Base-by-base conservation (phyloP, 2,329 filamentous ascomycete genomes). In the Colletotrichum somersetense region DNA sequence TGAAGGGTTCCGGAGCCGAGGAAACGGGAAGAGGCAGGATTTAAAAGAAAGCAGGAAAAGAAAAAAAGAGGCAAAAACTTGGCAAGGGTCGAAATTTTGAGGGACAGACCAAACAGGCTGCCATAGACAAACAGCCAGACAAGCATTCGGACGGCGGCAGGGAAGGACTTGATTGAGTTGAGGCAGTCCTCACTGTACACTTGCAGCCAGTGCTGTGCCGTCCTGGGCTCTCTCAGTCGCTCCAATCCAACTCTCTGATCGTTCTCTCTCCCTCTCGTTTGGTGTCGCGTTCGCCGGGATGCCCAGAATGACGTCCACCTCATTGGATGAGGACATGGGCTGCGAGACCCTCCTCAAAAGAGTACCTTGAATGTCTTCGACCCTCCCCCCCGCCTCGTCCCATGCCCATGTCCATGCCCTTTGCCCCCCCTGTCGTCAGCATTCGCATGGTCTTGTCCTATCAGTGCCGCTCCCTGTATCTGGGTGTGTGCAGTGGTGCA, bases 271-370 rank as follows among this genome's bases (percentile, higher is more conserved):
- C 52, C 58, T 23, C 46, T 62, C n/a, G 20, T 16, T 30, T 30
- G 46, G 70, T 72, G 66, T 72, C 70, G 70, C 66, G 59, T 62
- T 70, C 70, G 70, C 70, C 66, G 70, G 70, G 66, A 70, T 67
- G 48, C 52, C 56, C 38, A 70, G 62, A 70, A 72, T 72, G 70
- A 72, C 70, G 66, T 70, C 61, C 61, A 61, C 55, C 70, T 70
- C 59, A 72, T 72, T 72, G 70, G 70, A 55, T 23, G 40, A 53
- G 33, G 53, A 30, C 46, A 46, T 53, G 59, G 66, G 40, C 50
- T 48, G 69, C 59, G 66, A 66, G 69, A 59, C 44, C 46, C 52
- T 20, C 65, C 53, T 59, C 53, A 44, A 57, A 40, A 55, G 55
- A 62, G 67, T 55, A 46, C 52, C 38, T 59, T 65, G 20, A 44